Evolutionary conservation across 441 rosid species (phyloP), one percentile per base, ranked within the genome.

Genomic region (Breynia disticha): DNA sequence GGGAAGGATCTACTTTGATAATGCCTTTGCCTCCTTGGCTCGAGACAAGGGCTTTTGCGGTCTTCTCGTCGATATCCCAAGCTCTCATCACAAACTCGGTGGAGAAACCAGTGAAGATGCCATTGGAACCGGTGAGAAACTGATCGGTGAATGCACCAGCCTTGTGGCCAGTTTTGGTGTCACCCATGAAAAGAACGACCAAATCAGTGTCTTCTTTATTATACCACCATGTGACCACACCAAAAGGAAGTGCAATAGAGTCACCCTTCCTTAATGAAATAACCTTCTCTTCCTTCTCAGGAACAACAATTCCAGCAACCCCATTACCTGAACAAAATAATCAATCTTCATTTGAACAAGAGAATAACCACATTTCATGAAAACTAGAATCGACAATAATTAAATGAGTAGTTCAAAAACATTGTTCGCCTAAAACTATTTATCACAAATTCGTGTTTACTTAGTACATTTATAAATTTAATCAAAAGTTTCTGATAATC

Each of bases 171-270:
- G 76, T 86, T 19, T 79, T 70, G 16, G 97, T 89, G 39, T 84
- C 88, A 0, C 97, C 95, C 35, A 86, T 66, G 58, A 86, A 83
- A 45, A 90, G 90, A 49, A 86, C 75, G 11, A 76, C 84, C 44
- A 90, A 66, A 7, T 77, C 81, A 0, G 84, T 59, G 59, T 81
- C 93, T n/a, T 74, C 80, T 8, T 72, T 74, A 72, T 79, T 89
- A 51, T 75, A 86, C 85, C 87, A 89, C 97, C 97, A 90, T 18
- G 91, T 79, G 2, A 82, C 82, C 13, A 80, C 88, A 19, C 96
- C 98, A 19, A 90, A 90, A 2, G 97, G 95, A 48, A 90, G 78
- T 56, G 96, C 98, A 59, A 87, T 80, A 0, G 95, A 81, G 57
- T 87, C 98, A 0, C 96, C 96, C 67, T 69, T 70, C 77, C 69